Evolutionary conservation across 2,329 filamentous ascomycete genomes (phyloP), one percentile per base, ranked within the genome.

Genomic region (Plenodomus lindquistii): DNA sequence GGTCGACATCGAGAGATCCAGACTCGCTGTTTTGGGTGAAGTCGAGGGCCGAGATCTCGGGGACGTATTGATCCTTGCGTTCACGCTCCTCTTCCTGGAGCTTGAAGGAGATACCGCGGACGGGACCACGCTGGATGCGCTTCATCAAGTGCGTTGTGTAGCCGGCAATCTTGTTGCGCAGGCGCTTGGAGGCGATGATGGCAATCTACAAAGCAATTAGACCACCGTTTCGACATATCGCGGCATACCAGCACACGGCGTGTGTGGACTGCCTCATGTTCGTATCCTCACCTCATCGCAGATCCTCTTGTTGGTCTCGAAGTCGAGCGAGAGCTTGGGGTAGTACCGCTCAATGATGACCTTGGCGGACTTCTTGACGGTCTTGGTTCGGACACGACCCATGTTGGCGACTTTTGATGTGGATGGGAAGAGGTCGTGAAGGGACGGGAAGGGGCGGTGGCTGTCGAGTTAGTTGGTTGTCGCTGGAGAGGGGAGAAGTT

Each of bases 31-130:
- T 91, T 85, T 96, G 91, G 74, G 88, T 86, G 83, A 97, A 96
- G 85, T 99, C 94, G 76, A 99, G 89, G 75, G 94, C 94, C 55
- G 95, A 99, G 70, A 99, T 85, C 82, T 99, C 94, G 74, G 94
- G 94, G 65, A 99, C 94, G 84, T 97, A 99, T 85, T 99, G 94
- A 84, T 99, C 94, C 89, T 99, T 99, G 78, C 94, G 89, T 84
- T 99, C 94, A 85, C 94, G 91, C 88, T 99, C 94, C 85, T 99
- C 94, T 84, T 99, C 94, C 83, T 99, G 94, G 56, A 99, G 90
- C 87, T 99, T 99, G 92, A 99, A 99, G 80, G 95, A 99, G 82
- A 99, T 99, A 84, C 94, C 94, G 73, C 94, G 95, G 80, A 99
- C 94, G 65, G 94, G 94, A 65, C 94, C 94, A 78, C 94, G 91